Evolutionary conservation across 352 stramenopile genomes (phyloP), one percentile per base, ranked within the genome.

Genomic region (Pythium monospermum): DNA sequence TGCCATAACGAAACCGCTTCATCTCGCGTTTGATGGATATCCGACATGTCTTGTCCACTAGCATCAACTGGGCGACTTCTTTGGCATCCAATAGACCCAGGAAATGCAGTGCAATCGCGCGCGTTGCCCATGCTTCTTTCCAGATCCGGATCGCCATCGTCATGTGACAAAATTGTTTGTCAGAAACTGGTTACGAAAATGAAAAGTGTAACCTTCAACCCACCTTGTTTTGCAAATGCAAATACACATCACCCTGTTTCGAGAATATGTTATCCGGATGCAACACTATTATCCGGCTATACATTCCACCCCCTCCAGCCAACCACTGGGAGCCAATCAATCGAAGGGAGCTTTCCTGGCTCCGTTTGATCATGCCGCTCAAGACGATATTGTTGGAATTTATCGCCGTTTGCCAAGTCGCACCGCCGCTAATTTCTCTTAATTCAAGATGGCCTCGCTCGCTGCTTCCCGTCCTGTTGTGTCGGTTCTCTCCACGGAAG

Each of bases 391-490:
- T 73, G 66, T 83, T 79, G 68, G 76, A 83, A 76, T 57, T 81
- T 69, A 59, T 65, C 66, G 70, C 64, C 64, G 69, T 81, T 75
- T 73, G 73, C 71, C 71, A 59, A 63, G 49, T 48, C 66, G 73
- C 62, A 71, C 59, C 64, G 47, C 55, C 67, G 64, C 65, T 72
- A 57, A 77, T 66, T 47, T 39, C 49, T 43, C 35, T 43, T 51
- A 46, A n/a, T n/a, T n/a, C n/a, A 68, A 60, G 48, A 87, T 87
- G 76, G 62, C 73, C 68, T 84, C 78, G 55, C 62, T 91, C 66
- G 96, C 96, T 87, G 88, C 93, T 58, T 91, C 92, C 53, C 89
- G 96, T 69, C 96, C 96, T 65, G 83, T 98, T 52, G 92, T 98
- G 55, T 97, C 88, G 49, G 91, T 99, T 47, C 95, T 98, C 76